These are phyloP conservation scores for Peterozyma xylosa DNA, from an alignment of 805 yeast genomes.

Conservation along the genomic window DNA sequence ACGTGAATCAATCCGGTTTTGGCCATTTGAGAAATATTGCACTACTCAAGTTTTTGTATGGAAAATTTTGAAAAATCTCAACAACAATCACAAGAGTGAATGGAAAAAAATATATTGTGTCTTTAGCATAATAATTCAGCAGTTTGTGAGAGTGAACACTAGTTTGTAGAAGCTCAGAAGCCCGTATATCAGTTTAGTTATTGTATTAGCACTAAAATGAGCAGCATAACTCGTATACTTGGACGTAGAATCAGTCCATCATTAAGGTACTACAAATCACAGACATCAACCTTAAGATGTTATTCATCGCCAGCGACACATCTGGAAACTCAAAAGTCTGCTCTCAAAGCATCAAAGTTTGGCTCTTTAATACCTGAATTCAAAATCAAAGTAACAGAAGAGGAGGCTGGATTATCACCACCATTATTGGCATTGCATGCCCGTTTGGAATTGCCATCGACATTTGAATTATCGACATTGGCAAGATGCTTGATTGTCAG, in stretches of 20 bases:
- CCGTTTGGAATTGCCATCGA: conserved; percentile 57
- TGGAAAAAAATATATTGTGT: no score
- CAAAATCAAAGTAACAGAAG: conserved; percentile 32
- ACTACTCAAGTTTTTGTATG: no score
- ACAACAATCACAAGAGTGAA: no score
- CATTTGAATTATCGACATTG: conserved; percentile 55
- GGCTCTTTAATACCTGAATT: not conserved
- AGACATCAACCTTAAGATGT: not conserved
- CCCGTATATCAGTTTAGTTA: no score
- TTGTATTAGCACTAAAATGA: not conserved
- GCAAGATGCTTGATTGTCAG: conserved; percentile 65
- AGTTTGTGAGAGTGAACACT: no score
- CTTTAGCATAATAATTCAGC: no score
- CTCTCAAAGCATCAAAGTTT: no score
- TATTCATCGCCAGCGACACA: conserved; percentile 1
- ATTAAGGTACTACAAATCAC: not conserved
- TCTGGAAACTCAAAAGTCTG: no score
- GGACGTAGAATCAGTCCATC: not conserved
- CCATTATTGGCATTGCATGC: conserved; percentile 73
- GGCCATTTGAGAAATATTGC: no score
- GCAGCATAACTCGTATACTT: not conserved
- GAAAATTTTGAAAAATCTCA: no score
- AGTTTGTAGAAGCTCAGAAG: no score
- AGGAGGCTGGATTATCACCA: conserved; percentile 53
- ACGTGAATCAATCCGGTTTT: no score